These are phyloP conservation scores for Penicillium sp. DNA, from an alignment of 2,329 filamentous ascomycete genomes.

Conservation along the genomic window DNA sequence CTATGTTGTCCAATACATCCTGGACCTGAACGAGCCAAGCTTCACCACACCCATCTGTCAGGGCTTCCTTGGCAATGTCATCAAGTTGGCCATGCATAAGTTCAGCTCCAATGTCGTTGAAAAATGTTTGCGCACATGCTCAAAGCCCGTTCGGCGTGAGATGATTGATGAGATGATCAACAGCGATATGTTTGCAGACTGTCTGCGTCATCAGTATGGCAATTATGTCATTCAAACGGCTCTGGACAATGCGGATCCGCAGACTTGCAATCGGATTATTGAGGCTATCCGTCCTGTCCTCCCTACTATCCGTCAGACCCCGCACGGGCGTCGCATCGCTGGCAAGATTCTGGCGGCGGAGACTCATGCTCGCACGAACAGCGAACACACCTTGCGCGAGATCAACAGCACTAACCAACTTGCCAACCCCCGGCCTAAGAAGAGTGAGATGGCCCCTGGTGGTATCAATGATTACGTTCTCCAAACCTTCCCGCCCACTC, in stretches of 20 bases:
- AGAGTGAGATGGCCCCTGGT: constrained; percentile 24
- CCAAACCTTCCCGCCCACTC: constrained; percentile 25
- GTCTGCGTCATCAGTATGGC: constrained; percentile 88
- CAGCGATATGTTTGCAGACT: constrained; percentile 76
- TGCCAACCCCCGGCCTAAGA: constrained; percentile 33
- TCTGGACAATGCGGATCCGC: constrained; percentile 75
- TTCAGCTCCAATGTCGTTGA: constrained; percentile 99
- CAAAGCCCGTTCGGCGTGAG: constrained; percentile 70
- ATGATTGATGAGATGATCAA: constrained; percentile 80
- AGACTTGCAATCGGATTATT: constrained; percentile 72
- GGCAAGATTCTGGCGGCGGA: constrained; percentile 73
- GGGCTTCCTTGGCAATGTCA: constrained; percentile 72
- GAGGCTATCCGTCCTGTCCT: constrained; percentile 84
- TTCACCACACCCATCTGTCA: constrained; percentile 88
- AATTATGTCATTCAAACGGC: constrained; percentile 99
- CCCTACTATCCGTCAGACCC: constrained; percentile 81
- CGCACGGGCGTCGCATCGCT: constrained; percentile 90
- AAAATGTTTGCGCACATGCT: constrained; percentile 84
- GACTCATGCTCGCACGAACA: constrained; percentile 32
- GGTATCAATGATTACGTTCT: constrained; percentile 28
- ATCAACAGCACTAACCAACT: constrained; percentile 35
- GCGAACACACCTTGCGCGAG: constrained; percentile 42
- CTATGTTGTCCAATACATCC: constrained; percentile 98
- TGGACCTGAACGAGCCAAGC: constrained; percentile 81
- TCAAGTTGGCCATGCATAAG: constrained; percentile 84